Conservation (phyloP, 2,329 filamentous ascomycete genomes). For the Phialemoniopsis sp. region DNA sequence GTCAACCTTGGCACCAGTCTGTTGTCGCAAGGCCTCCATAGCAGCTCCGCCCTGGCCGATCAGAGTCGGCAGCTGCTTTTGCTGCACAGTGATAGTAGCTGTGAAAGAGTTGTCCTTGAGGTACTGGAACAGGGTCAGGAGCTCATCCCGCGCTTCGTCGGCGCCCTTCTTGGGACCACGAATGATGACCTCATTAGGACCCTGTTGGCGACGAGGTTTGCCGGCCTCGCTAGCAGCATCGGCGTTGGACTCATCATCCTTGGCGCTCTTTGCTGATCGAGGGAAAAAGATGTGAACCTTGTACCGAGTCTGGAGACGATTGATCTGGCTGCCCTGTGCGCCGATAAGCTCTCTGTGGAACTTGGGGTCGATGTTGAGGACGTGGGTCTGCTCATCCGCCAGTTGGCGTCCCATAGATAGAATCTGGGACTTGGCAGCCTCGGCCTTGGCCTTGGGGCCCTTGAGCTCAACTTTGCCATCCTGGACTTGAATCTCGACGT, state of each 20-base stretch:
- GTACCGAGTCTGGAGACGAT: constrained; percentile 88
- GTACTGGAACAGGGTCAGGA: constrained; percentile 84
- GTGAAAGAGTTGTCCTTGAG: constrained; percentile 82
- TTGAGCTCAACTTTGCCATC: constrained; percentile 95
- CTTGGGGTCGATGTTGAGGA: constrained; percentile 86
- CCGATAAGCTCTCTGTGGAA: constrained; percentile 95
- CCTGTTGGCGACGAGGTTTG: constrained; percentile 67
- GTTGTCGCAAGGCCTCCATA: constrained; percentile 83
- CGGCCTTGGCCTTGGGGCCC: constrained; percentile 91
- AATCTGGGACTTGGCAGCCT: constrained; percentile 81
- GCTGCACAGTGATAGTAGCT: constrained; percentile 78
- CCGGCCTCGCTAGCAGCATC: constrained; percentile 67
- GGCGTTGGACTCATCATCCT: constrained; percentile 66
- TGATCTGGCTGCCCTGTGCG: constrained; percentile 80
- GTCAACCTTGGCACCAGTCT: constrained; percentile 85
- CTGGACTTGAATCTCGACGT: constrained; percentile 79
- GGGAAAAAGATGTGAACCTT: constrained; percentile 96
- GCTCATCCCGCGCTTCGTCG: constrained; percentile 86
- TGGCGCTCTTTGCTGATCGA: constrained; percentile 54
- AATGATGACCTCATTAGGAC: constrained; percentile 82
- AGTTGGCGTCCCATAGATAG: constrained; percentile 73
- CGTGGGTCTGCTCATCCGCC: constrained; percentile 85
- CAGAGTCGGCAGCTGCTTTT: constrained; percentile 87
- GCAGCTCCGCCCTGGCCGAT: constrained; percentile 88
- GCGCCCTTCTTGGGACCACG: constrained; percentile 91